Evolutionary conservation across 2,329 filamentous ascomycete species (phyloP).

Genomic region (Ascochyta pisi): DNA sequence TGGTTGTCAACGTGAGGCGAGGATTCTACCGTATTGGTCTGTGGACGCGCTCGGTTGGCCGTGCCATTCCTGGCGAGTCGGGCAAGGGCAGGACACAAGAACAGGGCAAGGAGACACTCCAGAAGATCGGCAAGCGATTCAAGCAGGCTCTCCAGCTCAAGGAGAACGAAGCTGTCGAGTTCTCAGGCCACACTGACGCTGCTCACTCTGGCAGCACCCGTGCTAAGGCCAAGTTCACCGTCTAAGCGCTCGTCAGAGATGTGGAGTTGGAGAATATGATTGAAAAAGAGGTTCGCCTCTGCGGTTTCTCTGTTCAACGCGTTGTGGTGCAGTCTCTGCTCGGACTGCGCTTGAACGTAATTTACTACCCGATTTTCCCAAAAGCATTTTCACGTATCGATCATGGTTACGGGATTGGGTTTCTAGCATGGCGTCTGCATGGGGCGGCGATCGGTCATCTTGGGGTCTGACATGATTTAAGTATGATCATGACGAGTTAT

Average conservation of each 20-base stretch:
- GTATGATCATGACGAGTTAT: slow-evolving; percentile 35
- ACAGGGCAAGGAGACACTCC: slow-evolving; percentile 84
- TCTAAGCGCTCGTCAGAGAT: slow-evolving; percentile 59
- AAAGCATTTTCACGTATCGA: slow-evolving; percentile 38
- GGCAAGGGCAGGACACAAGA: slow-evolving; percentile 79
- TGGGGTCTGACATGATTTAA: slow-evolving; percentile 37
- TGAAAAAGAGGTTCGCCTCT: slow-evolving; percentile 7
- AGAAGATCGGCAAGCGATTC: slow-evolving; percentile 86
- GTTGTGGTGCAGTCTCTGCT: slow-evolving; percentile 4
- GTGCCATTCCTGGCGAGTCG: slow-evolving; percentile 75
- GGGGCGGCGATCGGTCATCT: slow-evolving; percentile 44
- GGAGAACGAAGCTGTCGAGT: slow-evolving; percentile 81
- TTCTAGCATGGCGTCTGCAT: slow-evolving; percentile 51
- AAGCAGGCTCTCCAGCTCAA: slow-evolving; percentile 89
- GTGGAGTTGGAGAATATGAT: neutral
- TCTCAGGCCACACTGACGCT: slow-evolving; percentile 94
- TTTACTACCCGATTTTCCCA: slow-evolving; percentile 34
- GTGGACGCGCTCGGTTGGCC: slow-evolving; percentile 95
- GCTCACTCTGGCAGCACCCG: slow-evolving; percentile 92
- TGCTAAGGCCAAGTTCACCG: slow-evolving; percentile 91
- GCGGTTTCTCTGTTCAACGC: slow-evolving; percentile 10
- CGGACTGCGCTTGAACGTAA: slow-evolving; percentile 25
- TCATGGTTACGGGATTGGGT: slow-evolving; percentile 37
- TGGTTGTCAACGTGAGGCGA: slow-evolving; percentile 98
- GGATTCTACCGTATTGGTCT: slow-evolving; percentile 97